Conservation (phyloP, 345 rosid genomes). For the Brassica juncea region DNA sequence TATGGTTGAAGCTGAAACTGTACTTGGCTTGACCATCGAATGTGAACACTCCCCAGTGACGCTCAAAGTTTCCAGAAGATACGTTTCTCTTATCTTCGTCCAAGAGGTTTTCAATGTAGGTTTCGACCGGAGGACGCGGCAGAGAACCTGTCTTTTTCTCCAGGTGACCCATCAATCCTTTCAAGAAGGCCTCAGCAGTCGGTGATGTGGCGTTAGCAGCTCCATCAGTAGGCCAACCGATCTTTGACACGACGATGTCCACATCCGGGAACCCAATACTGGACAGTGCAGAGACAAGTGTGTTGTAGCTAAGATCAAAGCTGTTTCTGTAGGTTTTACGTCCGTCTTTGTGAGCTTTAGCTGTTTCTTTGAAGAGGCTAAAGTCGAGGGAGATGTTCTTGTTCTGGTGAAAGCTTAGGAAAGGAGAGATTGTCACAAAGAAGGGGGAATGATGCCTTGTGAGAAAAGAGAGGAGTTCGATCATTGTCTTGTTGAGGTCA, state of each 20-base stretch:
- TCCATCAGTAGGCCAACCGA: conserved; percentile 99
- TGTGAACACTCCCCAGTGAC: conserved; percentile 92
- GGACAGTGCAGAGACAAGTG: conserved; percentile 62
- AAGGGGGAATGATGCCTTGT: conserved; percentile 68
- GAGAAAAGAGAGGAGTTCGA: conserved; percentile 73
- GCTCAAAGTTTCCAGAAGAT: conserved; percentile 69
- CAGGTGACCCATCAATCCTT: conserved; percentile 64
- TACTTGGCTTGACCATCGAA: conserved; percentile 96
- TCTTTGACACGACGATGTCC: conserved; percentile 63
- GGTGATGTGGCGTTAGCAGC: conserved; percentile 65
- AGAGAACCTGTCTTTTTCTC: conserved; percentile 63
- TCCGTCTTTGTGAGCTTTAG: conserved; percentile 54
- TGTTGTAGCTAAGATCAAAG: conserved; percentile 74
- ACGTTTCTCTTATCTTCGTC: conserved; percentile 72
- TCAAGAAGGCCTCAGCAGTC: conserved; percentile 60
- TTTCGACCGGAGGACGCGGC: conserved; percentile 60
- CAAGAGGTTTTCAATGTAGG: conserved; percentile 67
- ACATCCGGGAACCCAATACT: conserved; percentile 62
- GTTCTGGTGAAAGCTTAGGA: conserved; percentile 55
- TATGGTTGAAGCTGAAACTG: conserved; percentile 57
- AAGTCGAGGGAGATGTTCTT: conserved; percentile 74
- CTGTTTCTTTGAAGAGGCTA: conserved; percentile 65
- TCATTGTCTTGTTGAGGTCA: conserved; percentile 83
- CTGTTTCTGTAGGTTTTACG: conserved; percentile 69
- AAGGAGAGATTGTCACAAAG: conserved; percentile 72